Evolutionary conservation across 2,329 filamentous ascomycete genomes (phyloP).

Genomic region (Aspergillus niger): DNA sequence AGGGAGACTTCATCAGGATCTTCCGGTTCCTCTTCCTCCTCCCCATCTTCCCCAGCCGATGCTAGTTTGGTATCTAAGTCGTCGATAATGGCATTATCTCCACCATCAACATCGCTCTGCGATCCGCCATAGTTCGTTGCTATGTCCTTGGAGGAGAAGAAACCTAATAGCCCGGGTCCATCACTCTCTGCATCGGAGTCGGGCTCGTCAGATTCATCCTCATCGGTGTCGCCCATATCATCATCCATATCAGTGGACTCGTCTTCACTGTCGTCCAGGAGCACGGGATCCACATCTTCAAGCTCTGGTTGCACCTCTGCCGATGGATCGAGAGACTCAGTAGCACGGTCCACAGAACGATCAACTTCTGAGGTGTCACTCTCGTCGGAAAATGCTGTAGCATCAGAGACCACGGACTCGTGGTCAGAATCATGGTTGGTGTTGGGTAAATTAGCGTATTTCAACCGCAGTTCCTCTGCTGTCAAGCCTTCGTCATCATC

Average conservation of each 20-base stretch:
- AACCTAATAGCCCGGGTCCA: slow-evolving; percentile 46
- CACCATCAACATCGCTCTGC: slow-evolving; percentile 35
- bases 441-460: slow-evolving; percentile 48
- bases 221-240: slow-evolving; percentile 51
- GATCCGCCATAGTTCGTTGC: slow-evolving; percentile 15
- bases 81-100: slow-evolving; percentile 33
- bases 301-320: slow-evolving; percentile 34
- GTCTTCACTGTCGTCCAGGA: slow-evolving; percentile 50
- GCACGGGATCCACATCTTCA: slow-evolving; percentile 48
- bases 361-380: slow-evolving; percentile 23
- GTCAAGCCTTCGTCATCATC: slow-evolving; percentile 51
- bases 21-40: slow-evolving; percentile 31
- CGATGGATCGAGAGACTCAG: slow-evolving; percentile 21
- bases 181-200: slow-evolving; percentile 45
- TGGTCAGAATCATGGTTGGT: slow-evolving; percentile 25
- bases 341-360: slow-evolving; percentile 23
- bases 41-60: slow-evolving; percentile 27
- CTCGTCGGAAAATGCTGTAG: slow-evolving; percentile 22
- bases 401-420: slow-evolving; percentile 28
- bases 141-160: slow-evolving; percentile 50
- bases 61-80: slow-evolving; percentile 29
- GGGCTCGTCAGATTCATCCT: slow-evolving; percentile 56
- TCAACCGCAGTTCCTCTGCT: slow-evolving; percentile 49
- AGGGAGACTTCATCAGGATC: slow-evolving; percentile 40
- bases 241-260: slow-evolving; percentile 52